These are phyloP conservation scores for Tulasnella sp. DNA, from an alignment of 768 basidiomycete genomes.

Conservation along the genomic window DNA sequence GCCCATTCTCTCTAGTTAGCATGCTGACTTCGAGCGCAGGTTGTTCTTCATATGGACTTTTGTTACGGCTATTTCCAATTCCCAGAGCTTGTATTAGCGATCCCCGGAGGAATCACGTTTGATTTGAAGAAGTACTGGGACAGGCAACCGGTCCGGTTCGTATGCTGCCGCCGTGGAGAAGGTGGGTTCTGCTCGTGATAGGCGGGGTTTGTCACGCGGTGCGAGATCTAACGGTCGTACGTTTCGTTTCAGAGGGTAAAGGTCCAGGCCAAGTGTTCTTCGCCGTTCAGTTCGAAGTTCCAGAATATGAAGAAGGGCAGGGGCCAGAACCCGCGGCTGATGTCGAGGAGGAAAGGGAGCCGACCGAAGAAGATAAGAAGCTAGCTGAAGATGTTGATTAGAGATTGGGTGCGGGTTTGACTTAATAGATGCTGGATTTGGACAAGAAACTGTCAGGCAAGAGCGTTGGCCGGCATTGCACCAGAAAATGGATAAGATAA, in stretches of 20 bases:
- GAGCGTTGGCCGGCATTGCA: neutral
- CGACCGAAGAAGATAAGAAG: neutral
- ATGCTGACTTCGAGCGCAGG: constrained; percentile 33
- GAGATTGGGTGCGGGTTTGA: constrained; percentile 13
- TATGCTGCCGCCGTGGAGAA: constrained; percentile 65
- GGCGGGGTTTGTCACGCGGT: neutral
- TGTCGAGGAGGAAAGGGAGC: neutral
- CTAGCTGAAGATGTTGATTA: constrained; percentile 23
- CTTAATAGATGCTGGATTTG: neutral
- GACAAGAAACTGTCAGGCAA: neutral
- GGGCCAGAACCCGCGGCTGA: neutral
- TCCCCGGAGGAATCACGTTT: constrained; percentile 80
- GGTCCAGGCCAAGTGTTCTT: constrained; percentile 8
- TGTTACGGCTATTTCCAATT: constrained; percentile 84
- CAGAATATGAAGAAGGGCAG: constrained; percentile 17
- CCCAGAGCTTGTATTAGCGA: constrained; percentile 58
- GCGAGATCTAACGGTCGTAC: constrained; percentile 26
- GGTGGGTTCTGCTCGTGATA: constrained; percentile 28
- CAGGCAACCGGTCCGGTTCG: constrained; percentile 82
- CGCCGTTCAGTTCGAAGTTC: constrained; percentile 12
- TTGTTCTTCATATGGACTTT: constrained; percentile 74
- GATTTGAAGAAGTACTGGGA: constrained; percentile 90
- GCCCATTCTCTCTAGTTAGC: neutral
- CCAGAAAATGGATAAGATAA: neutral
- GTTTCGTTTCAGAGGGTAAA: constrained; percentile 7